phyloP scores from a whole-genome alignment of 352 stramenopile genomes.

The Pythium folliculosum region DNA sequence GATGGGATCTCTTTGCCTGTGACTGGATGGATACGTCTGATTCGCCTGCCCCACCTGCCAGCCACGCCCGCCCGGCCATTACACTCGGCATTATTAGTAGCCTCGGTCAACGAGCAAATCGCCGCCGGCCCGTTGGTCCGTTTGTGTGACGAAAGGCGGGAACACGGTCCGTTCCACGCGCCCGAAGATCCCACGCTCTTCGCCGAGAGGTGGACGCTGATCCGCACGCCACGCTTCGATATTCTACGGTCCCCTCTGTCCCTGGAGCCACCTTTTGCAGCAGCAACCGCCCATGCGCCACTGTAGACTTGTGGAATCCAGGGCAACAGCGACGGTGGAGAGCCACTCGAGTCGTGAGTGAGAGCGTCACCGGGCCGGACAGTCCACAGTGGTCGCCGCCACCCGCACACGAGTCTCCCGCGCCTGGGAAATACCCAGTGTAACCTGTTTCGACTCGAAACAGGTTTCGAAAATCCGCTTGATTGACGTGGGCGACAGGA shows the following conservation, averaged over 20 bases:
- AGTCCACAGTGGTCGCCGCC: no score
- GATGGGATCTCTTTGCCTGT: neutral
- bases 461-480: no score
- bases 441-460: no score
- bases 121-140: neutral
- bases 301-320: neutral
- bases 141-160: neutral
- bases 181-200: conserved; percentile 8
- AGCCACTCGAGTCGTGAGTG: no score
- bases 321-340: no score
- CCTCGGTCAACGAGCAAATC: neutral
- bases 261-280: no score
- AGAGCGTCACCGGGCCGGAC: no score
- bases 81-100: neutral
- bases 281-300: neutral
- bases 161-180: neutral
- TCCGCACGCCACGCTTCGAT: conserved; percentile 15
- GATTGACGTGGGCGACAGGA: neutral
- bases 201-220: conserved; percentile 3
- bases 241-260: neutral
- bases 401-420: no score
- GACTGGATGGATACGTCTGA: conserved; percentile 15
- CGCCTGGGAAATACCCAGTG: no score
- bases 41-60: neutral
- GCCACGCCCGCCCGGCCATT: neutral